Percentiles rank a stretch among this genome's conserved stretches.
These are phyloP conservation scores for Cucumis melo DNA, from an alignment of 306 rosid species.

Conservation along the genomic window DNA sequence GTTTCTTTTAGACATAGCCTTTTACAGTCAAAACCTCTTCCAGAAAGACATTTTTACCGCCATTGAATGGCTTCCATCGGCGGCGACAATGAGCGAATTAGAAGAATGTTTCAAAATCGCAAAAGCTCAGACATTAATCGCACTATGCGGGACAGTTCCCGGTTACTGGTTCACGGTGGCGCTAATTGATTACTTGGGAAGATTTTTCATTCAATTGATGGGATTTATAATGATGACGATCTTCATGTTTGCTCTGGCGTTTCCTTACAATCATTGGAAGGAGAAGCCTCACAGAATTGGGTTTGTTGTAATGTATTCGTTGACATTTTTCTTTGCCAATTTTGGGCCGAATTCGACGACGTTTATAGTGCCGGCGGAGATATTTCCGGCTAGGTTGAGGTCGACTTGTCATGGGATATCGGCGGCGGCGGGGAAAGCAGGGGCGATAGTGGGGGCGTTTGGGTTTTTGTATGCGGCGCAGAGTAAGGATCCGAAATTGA, in stretches of 20 bases:
- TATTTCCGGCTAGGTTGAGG: constrained; percentile 11
- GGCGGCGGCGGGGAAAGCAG: constrained; percentile 8
- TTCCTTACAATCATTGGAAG: constrained; percentile 12
- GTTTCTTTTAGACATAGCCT: constrained; percentile 10
- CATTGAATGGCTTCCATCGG: constrained; percentile 4
- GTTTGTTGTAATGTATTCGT: not conserved
- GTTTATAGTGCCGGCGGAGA: constrained; percentile 11
- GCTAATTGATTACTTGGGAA: not conserved
- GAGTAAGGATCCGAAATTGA: not conserved
- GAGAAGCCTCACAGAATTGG: not conserved
- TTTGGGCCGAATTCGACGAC: constrained; percentile 15
- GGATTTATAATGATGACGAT: constrained; percentile 12
- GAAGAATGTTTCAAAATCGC: constrained; percentile 13
- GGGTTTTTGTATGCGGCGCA: constrained; percentile 10
- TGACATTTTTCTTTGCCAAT: constrained; percentile 14
- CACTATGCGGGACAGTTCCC: constrained; percentile 8
- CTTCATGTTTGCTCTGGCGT: constrained; percentile 17
- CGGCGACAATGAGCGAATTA: not conserved
- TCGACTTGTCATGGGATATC: constrained; percentile 18
- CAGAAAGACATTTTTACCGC: constrained; percentile 4
- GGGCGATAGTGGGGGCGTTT: constrained; percentile 14
- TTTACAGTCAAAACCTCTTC: constrained; percentile 11
- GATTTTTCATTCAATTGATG: constrained; percentile 10
- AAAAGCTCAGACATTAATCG: not conserved
- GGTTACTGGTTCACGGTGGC: constrained; percentile 15